These are phyloP conservation scores for Panellus pusillus DNA, from an alignment of 768 basidiomycete species.

Conservation along the genomic window DNA sequence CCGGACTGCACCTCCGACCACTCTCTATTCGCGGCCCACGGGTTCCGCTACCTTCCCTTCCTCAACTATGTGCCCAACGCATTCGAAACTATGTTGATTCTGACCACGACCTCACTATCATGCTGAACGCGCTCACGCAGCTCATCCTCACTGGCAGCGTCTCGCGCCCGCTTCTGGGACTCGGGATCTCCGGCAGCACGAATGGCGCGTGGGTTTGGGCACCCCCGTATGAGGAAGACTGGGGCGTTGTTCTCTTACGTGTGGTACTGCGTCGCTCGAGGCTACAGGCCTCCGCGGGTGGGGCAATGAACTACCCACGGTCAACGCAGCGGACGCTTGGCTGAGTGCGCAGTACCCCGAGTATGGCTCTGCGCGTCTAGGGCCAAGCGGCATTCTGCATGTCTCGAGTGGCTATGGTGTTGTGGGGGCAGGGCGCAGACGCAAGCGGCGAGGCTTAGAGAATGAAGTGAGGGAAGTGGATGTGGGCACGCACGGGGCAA, in stretches of 20 bases:
- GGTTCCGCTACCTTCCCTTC: constrained; percentile 50
- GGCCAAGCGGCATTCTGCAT: constrained; percentile 38
- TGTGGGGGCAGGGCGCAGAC: constrained; percentile 3
- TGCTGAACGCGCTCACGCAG: constrained; percentile 65
- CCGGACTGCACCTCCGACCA: neutral
- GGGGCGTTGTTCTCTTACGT: constrained; percentile 63
- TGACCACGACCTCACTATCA: constrained; percentile 58
- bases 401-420: constrained; percentile 17
- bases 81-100: constrained; percentile 64
- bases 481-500: constrained; percentile 39
- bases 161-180: constrained; percentile 59
- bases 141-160: constrained; percentile 61
- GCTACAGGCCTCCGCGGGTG: constrained; percentile 70
- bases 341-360: constrained; percentile 21
- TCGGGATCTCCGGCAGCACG: constrained; percentile 31
- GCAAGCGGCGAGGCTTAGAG: constrained; percentile 40
- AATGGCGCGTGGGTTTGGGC: constrained; percentile 30
- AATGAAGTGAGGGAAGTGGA: constrained; percentile 53
- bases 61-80: constrained; percentile 74
- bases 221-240: constrained; percentile 23
- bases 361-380: constrained; percentile 38
- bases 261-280: constrained; percentile 73
- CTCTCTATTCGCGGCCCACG: constrained; percentile 16
- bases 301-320: constrained; percentile 69
- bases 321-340: constrained; percentile 28